phyloP scores from a whole-genome alignment of 2,329 filamentous ascomycete genomes.

The Pyricularia grisea region DNA sequence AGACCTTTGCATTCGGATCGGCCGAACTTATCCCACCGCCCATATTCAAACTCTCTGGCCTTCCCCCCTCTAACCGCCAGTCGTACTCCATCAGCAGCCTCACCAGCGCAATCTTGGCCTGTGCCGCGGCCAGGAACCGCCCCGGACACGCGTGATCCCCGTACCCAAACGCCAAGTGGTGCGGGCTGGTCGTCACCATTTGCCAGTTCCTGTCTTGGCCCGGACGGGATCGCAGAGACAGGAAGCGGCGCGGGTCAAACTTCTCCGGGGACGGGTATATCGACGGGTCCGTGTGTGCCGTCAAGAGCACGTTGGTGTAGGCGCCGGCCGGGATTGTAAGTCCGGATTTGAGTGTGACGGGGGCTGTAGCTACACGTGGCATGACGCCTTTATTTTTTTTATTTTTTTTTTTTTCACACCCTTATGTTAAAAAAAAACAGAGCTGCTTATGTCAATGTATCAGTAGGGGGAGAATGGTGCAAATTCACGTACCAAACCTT shows the following conservation, averaged over 20 bases:
- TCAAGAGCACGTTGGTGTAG: not conserved
- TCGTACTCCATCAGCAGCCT: constrained; percentile 30
- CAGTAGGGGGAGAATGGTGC: not conserved
- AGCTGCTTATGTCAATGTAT: not conserved
- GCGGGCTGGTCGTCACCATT: not conserved
- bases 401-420: too few relatives aligned
- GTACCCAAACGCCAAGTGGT: constrained; percentile 34
- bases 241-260: not conserved
- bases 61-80: not conserved
- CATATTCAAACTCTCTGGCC: not conserved
- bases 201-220: not conserved
- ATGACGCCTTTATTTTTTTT: not conserved
- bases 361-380: not conserved
- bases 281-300: not conserved
- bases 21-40: too few relatives aligned
- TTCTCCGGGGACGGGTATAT: not conserved
- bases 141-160: constrained; percentile 39
- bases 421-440: not conserved
- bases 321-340: not conserved
- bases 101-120: constrained; percentile 33
- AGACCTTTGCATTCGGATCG: too few relatives aligned
- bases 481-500: not conserved
- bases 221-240: not conserved
- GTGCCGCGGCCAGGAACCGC: constrained; percentile 35
- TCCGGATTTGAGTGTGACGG: not conserved